phyloP scores from a whole-genome alignment of 768 basidiomycete species.

The Mycena epipterygia region DNA sequence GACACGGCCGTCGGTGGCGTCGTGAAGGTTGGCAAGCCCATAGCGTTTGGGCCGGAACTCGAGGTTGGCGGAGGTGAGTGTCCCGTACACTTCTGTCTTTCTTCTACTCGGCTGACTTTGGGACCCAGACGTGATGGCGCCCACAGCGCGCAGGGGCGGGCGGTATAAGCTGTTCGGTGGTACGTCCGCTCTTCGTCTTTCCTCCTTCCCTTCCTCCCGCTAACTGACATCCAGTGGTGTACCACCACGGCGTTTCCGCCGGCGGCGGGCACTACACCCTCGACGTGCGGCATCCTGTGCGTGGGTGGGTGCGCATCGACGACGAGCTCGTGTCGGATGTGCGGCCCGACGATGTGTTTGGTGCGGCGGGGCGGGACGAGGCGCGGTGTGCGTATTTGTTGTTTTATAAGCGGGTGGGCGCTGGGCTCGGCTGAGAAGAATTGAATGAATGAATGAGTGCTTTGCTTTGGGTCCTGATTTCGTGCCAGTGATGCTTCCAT shows the following conservation, averaged over 20 bases:
- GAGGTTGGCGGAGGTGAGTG: slow-evolving; percentile 75
- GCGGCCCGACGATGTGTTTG: slow-evolving; percentile 79
- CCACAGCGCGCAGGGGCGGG: slow-evolving; percentile 61
- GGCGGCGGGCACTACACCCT: slow-evolving; percentile 97
- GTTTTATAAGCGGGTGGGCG: slow-evolving; percentile 85
- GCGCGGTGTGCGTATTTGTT: slow-evolving; percentile 85
- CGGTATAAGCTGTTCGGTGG: slow-evolving; percentile 90
- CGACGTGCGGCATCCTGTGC: slow-evolving; percentile 84
- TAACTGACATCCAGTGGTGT: slow-evolving; percentile 69
- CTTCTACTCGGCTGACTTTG: background rate
- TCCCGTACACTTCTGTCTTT: slow-evolving; percentile 37
- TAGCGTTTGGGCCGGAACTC: slow-evolving; percentile 83
- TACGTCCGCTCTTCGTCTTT: slow-evolving; percentile 56
- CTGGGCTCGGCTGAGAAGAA: too few species aligned
- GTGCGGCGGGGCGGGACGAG: slow-evolving; percentile 63
- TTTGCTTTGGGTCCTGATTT: too few species aligned
- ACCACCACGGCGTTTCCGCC: slow-evolving; percentile 94
- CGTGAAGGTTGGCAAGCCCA: slow-evolving; percentile 88
- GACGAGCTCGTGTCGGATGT: slow-evolving; percentile 91
- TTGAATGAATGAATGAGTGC: too few species aligned
- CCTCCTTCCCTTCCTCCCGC: background rate
- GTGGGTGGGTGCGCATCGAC: slow-evolving; percentile 94
- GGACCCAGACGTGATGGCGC: slow-evolving; percentile 44
- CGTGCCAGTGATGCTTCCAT: too few species aligned
- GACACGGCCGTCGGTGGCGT: slow-evolving; percentile 82